Base-by-base conservation (phyloP, 78 protist genomes). In the Chrysochromulina tobinii region DNA sequence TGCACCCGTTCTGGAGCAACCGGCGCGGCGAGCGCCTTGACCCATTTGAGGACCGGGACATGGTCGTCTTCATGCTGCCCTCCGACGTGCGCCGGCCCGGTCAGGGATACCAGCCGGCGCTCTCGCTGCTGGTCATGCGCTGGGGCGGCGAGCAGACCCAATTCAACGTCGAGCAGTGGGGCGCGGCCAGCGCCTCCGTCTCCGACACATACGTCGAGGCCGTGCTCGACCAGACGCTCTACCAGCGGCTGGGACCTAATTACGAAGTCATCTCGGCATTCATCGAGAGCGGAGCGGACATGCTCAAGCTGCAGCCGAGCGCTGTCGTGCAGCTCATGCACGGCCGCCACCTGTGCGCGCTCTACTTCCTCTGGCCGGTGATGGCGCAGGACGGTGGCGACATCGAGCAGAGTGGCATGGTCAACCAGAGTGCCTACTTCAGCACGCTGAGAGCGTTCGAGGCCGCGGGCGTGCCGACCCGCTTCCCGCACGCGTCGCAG, bases 361-460 rank as follows among this genome's bases (percentile, higher is more conserved):
- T 20, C 61, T 89, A 89, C 83, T 89, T 61, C 83, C 83, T 89
- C n/a, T 89, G 91, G 91, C 91, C 91, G 20, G 61, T 50, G n/a
- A 12, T 12, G 27, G 6, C 3, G 91, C 20, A 23, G 75, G 91
- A 89, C 61, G 38, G 38, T 38, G 55, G 23, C 66, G 57, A 81
- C 67, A 59, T 8, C 25, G 91, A 38, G 3, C 91, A 89, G 51
- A 15, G 68, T 11, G 91, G 91, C 75, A 61, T 61, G 79, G 91
- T 89, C 38, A 11, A 50, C 51, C 20, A 27, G n/a, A 14, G 27
- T 0, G 38, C 4, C 17, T 38, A 27, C 72, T 67, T 89, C 58
- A 25, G 18, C 57, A 1, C 48, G 27, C 50, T 89, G 84, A 1
- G 23, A 18, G 12, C 9, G 67, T 3, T 89, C 53, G 91, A 89